Conservation (phyloP, 805 yeast genomes). For the Deakozyma indianensis region DNA sequence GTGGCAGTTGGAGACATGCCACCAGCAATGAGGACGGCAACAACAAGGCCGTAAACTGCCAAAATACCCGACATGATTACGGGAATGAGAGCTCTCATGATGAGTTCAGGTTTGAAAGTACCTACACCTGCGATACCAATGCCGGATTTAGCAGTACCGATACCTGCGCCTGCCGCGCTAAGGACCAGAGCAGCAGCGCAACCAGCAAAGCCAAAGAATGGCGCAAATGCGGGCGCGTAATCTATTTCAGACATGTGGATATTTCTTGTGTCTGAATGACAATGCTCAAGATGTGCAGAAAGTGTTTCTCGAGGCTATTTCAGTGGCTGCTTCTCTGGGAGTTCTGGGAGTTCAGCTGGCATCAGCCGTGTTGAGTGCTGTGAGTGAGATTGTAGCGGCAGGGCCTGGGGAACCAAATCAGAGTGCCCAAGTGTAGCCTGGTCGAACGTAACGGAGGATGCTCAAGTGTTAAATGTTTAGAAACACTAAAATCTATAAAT, state of each 20-base stretch:
- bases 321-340: not conserved
- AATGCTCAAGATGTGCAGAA: not conserved
- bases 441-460: too few relatives aligned
- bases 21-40: conserved; percentile 80
- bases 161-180: conserved; percentile 95
- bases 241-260: conserved; percentile 25
- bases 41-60: conserved; percentile 94
- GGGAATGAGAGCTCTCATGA: conserved; percentile 84
- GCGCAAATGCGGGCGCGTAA: conserved; percentile 83
- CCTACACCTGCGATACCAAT: conserved; percentile 98
- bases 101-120: conserved; percentile 90
- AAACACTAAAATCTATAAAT: too few relatives aligned
- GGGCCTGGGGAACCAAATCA: too few relatives aligned
- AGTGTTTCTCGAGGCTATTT: not conserved
- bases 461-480: too few relatives aligned
- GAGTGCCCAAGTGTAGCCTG: too few relatives aligned
- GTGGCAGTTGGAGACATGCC: conserved; percentile 64
- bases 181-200: conserved; percentile 87
- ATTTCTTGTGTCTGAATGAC: too few relatives aligned
- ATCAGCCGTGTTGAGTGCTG: too few relatives aligned
- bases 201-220: conserved; percentile 93
- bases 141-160: conserved; percentile 97
- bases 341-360: too few relatives aligned
- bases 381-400: too few relatives aligned
- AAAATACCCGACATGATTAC: conserved; percentile 97